Evolutionary conservation across 371 early-diverging fungal species (phyloP), one percentile per base, ranked within the genome.

Genomic region (Rhizopus microsporus): DNA sequence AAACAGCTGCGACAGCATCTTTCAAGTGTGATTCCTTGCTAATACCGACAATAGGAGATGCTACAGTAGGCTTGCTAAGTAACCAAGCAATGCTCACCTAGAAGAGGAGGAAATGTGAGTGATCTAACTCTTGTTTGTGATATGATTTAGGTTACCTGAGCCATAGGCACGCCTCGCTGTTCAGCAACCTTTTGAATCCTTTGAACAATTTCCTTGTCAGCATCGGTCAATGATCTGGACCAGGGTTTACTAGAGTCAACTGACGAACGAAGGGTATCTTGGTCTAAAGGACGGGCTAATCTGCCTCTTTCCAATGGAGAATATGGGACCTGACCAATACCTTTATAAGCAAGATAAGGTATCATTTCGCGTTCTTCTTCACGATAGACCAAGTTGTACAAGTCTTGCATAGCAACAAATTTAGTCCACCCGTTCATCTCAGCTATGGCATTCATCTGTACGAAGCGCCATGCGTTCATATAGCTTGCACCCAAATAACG

Each of bases 281-380:
- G 57, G 34, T 67, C 58, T 55, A 68, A 74, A 37, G 23, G 23
- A 23, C 72, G 74, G 13, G 70, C 45, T 5, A 78, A 54, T 1
- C 43, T 33, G 40, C 80, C 77, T 23, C 55, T 56, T 7, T 79
- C 82, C 32, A 84, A 69, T 5, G 84, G 84, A 4, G 78, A 75
- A 78, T 78, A 84, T n/a, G 78, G 80, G 30, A 82, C 77, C 15
- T 62, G 30, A 7, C 76, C 80, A 47, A 82, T 74, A 13, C 65
- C 66, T 32, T 63, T 59, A 51, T 80, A 77, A 7, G 45, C 8
- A 40, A 72, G 76, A 38, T 74, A 80, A 8, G 84, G 80, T 38
- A 70, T 61, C 81, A 83, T 82, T 45, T 85, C 85, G 10, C 82
- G 71, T 48, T 85, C 85, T 65, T 84, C 85, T 61, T 84, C 85